These are phyloP conservation scores for Fraxinus velutina DNA, from an alignment of 305 asterid genomes.

Conservation along the genomic window DNA sequence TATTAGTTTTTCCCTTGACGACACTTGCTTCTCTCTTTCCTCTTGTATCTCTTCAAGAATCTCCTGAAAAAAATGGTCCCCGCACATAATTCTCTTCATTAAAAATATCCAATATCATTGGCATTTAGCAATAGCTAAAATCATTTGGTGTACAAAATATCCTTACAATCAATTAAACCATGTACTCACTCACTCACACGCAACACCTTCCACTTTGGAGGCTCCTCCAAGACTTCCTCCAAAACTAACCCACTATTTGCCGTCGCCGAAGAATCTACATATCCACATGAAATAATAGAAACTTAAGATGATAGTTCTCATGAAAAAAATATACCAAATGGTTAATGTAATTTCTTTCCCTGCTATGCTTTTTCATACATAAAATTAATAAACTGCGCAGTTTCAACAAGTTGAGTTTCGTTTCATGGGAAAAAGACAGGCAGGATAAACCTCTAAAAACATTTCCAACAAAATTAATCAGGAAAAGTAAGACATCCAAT, in stretches of 20 bases:
- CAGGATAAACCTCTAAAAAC: background rate
- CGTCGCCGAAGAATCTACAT: conserved; percentile 51
- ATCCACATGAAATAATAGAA: conserved; percentile 24
- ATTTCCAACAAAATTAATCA: conserved; percentile 9
- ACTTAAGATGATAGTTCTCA: conserved; percentile 12
- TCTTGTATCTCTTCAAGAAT: conserved; percentile 78
- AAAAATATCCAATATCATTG: conserved; percentile 12
- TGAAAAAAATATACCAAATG: conserved; percentile 19
- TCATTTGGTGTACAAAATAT: background rate
- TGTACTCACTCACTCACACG: conserved; percentile 83
- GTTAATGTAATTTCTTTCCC: conserved; percentile 10
- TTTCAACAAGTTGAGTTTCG: conserved; percentile 1
- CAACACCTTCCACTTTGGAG: conserved; percentile 97
- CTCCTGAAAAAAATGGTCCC: conserved; percentile 48
- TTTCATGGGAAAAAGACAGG: conserved; percentile 10
- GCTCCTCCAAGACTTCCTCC: conserved; percentile 86
- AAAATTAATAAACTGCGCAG: conserved; percentile 6
- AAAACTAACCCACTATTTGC: conserved; percentile 50
- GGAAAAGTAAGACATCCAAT: conserved; percentile 9
- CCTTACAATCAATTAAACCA: conserved; percentile 11
- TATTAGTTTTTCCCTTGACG: conserved; percentile 39
- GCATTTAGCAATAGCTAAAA: conserved; percentile 19
- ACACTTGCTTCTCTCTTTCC: conserved; percentile 57
- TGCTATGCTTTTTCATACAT: conserved; percentile 7
- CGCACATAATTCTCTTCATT: background rate